Evolutionary conservation across 495 filamentous ascomycete species (phyloP).

Genomic region (Copromyces sp.): DNA sequence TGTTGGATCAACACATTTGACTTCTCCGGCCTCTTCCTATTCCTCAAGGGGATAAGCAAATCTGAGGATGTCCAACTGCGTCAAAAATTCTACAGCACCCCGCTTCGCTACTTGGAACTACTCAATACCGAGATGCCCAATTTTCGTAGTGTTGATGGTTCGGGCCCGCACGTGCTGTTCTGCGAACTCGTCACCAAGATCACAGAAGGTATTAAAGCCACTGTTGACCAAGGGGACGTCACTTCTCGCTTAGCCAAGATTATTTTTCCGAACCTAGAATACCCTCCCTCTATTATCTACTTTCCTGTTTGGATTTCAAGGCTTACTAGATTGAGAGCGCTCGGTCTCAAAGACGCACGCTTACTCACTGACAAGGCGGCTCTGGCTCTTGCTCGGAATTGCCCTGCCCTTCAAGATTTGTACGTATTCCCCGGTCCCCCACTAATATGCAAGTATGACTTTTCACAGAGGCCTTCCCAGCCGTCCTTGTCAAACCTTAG

Average conservation of each 20-base stretch:
- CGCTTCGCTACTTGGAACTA: conserved; percentile 30
- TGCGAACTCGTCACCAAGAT: conserved; percentile 20
- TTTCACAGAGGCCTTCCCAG: background rate
- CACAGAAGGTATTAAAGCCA: conserved; percentile 23
- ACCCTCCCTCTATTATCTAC: conserved; percentile 14
- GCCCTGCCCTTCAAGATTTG: conserved; percentile 51
- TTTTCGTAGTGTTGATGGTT: background rate
- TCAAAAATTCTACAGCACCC: conserved; percentile 40
- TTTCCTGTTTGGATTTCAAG: conserved; percentile 28
- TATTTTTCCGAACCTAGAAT: conserved; percentile 12
- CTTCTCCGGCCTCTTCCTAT: conserved; percentile 46
- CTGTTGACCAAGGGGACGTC: conserved; percentile 21
- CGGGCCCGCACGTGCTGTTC: conserved; percentile 14
- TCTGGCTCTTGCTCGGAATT: conserved; percentile 44
- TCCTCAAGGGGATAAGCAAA: conserved; percentile 15
- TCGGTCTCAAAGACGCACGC: conserved; percentile 49
- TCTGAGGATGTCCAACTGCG: conserved; percentile 12
- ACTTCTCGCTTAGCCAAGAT: conserved; percentile 39
- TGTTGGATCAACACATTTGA: conserved; percentile 55
- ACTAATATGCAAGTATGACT: background rate
- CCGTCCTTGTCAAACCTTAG: background rate
- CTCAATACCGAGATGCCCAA: background rate
- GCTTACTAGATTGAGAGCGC: conserved; percentile 26
- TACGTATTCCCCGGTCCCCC: conserved; percentile 1
- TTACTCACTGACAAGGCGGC: conserved; percentile 43